Evolutionary conservation across 164 flowering plant species (phyloP).

Genomic region (Hamamelis virginiana): DNA sequence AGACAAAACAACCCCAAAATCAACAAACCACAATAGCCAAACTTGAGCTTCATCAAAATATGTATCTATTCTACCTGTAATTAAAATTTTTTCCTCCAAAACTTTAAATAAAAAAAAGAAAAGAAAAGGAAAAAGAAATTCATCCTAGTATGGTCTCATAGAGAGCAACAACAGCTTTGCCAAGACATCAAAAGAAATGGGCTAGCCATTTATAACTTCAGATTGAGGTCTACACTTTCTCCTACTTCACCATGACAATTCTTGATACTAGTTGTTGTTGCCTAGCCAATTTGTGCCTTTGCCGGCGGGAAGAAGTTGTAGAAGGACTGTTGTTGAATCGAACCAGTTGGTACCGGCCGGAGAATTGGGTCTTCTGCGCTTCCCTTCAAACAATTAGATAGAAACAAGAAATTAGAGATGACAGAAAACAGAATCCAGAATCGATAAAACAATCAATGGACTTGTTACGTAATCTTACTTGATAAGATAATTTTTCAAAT

Average conservation of each 20-base stretch:
- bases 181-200: neutral
- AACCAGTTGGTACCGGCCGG: constrained; percentile 12
- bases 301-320: constrained; percentile 42
- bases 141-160: neutral
- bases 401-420: neutral
- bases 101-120: neutral
- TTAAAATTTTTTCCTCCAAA: no score
- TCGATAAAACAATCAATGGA: neutral
- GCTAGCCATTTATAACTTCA: constrained; percentile 30
- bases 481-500: constrained; percentile 25
- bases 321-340: constrained; percentile 18
- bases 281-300: constrained; percentile 16
- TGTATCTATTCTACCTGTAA: neutral
- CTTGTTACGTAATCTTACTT: constrained; percentile 30
- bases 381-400: constrained; percentile 15
- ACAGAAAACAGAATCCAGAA: neutral
- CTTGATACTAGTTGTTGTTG: constrained; percentile 1
- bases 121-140: neutral
- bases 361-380: constrained; percentile 12
- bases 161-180: neutral
- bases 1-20: neutral
- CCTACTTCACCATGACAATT: constrained; percentile 23
- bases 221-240: constrained; percentile 39
- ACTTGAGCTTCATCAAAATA: neutral
- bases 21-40: neutral